Evolutionary conservation across 2,329 filamentous ascomycete species (phyloP), one percentile per base, ranked within the genome.

Genomic region (Aspergillus clavatus): DNA sequence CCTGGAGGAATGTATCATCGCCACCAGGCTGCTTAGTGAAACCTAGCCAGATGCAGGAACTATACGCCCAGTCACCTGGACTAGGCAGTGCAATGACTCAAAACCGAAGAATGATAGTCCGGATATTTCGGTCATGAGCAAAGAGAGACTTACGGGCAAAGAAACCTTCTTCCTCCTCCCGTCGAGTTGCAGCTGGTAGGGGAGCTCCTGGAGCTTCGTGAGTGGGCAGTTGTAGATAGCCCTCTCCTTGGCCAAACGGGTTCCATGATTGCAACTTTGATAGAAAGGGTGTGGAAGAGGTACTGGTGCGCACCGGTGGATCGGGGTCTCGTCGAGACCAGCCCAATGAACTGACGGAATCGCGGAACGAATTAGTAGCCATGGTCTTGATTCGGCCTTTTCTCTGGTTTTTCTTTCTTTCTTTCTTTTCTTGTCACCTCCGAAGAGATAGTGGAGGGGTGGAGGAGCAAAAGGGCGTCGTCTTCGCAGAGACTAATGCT

Each of bases 101-200:
- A 50, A n/a, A 41, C 40, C 43, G 38, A 39, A 14, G 36, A 37
- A 28, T 16, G 37, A 35, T 23, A 35, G 37, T 24, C 27, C 37
- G 45, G 38, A 46, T n/a, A 47, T 48, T 38, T 45, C 44, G 42
- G 51, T 52, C 55, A 61, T 55, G 54, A 46, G 59, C 39, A 44
- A 47, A 28, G 48, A 41, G 45, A n/a, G 66, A 82, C 93, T 91
- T 81, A 98, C 93, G 76, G 62, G 87, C 84, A 81, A 96, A 90
- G 83, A 87, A 96, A 53, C 84, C 87, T 72, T 96, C 93, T 66
- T 97, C 91, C 70, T 97, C 93, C 65, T 96, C 90, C 58, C 90
- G 83, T 61, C 90, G 80, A 63, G 69, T 87, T 51, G 88, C 82
- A 50, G 89, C 89, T 42, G 91, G 91, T 40, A 96, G 73, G 54